phyloP scores from a whole-genome alignment of 1,284 basidiomycete genomes.

The Neolentinus lepideus region DNA sequence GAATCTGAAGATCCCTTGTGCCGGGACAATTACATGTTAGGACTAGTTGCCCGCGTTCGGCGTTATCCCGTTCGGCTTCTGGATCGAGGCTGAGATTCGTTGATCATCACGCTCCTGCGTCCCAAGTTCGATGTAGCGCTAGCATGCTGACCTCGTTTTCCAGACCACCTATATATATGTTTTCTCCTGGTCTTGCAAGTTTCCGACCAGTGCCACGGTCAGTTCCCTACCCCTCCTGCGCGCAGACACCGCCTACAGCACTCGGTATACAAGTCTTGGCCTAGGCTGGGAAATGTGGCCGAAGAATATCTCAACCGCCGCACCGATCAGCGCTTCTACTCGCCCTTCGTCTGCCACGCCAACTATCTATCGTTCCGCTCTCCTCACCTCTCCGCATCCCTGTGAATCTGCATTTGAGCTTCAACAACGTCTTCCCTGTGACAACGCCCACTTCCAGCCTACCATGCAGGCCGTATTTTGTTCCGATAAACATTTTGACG shows the following conservation, averaged over 20 bases:
- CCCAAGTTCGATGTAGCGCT: neutral
- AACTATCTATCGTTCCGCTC: neutral
- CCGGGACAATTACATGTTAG: slow-evolving; percentile 2
- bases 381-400: neutral
- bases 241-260: neutral
- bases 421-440: neutral
- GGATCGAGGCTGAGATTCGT: neutral
- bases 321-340: neutral
- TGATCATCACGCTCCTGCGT: neutral
- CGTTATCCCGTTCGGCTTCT: neutral
- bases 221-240: neutral
- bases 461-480: no score
- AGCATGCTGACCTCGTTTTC: slow-evolving; percentile 2
- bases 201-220: neutral
- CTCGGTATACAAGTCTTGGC: neutral
- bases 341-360: neutral
- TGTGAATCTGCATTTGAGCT: neutral
- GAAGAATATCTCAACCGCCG: neutral
- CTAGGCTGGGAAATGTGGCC: neutral
- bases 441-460: no score
- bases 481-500: no score
- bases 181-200: neutral
- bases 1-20: neutral
- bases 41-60: neutral
- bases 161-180: neutral